A percentile compares a stretch with the other conserved stretches of the same genome.
Conservation (phyloP, 768 basidiomycete species). For the Leucocoprinus leucothites region DNA sequence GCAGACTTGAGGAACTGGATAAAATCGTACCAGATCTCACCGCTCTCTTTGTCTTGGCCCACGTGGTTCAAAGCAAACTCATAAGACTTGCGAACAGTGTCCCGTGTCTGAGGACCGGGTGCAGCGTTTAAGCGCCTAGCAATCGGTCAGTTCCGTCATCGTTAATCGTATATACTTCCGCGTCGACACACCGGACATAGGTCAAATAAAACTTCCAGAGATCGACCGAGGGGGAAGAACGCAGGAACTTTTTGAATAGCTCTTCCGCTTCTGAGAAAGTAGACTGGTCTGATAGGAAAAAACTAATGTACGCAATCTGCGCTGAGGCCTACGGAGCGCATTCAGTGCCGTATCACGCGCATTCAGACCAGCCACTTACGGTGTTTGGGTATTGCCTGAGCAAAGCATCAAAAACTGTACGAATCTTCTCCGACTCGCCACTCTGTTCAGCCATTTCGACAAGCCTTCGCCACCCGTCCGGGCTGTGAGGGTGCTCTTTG, state of each 20-base stretch:
- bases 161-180: slow-evolving; percentile 16
- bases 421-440: slow-evolving; percentile 77
- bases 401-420: slow-evolving; percentile 78
- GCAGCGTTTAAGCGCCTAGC: slow-evolving; percentile 64
- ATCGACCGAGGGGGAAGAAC: slow-evolving; percentile 82
- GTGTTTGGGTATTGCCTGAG: slow-evolving; percentile 89
- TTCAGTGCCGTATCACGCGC: neutral
- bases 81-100: slow-evolving; percentile 82
- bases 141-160: slow-evolving; percentile 12
- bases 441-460: slow-evolving; percentile 74
- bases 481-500: slow-evolving; percentile 67
- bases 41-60: slow-evolving; percentile 89
- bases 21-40: slow-evolving; percentile 92
- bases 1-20: slow-evolving; percentile 83
- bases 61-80: slow-evolving; percentile 89
- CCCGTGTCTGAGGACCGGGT: slow-evolving; percentile 52
- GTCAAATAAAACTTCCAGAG: slow-evolving; percentile 92
- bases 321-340: slow-evolving; percentile 59
- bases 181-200: slow-evolving; percentile 75
- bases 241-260: slow-evolving; percentile 86
- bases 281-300: slow-evolving; percentile 61
- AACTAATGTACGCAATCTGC: slow-evolving; percentile 81
- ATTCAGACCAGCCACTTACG: slow-evolving; percentile 46
- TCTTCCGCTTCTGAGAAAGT: slow-evolving; percentile 78
- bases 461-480: slow-evolving; percentile 75